A percentile compares a stretch with the other conserved stretches of the same genome.
Conservation (phyloP, 768 basidiomycete genomes). For the Tephrocybe sp. region DNA sequence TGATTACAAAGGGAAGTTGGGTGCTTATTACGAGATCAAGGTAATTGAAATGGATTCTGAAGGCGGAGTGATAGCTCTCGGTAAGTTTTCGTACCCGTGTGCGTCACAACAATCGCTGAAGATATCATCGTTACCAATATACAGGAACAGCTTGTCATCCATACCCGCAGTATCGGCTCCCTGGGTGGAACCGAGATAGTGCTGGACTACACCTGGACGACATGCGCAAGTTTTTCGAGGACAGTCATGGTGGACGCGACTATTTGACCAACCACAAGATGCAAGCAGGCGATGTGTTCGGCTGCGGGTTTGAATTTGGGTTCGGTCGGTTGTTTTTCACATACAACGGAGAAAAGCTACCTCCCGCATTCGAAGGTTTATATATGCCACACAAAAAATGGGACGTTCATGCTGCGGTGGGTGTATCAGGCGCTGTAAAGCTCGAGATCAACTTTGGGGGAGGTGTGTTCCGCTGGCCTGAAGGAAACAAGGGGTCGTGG, state of each 20-base stretch:
- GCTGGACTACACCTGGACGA: slow-evolving; percentile 71
- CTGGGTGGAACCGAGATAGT: slow-evolving; percentile 71
- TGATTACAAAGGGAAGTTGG: slow-evolving; percentile 49
- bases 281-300: slow-evolving; percentile 50
- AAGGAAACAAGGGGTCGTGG: slow-evolving; percentile 69
- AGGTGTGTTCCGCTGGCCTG: slow-evolving; percentile 58
- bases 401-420: slow-evolving; percentile 68
- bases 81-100: slow-evolving; percentile 26
- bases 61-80: slow-evolving; percentile 51
- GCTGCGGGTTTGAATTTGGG: slow-evolving; percentile 64
- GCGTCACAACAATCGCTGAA: neutral
- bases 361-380: slow-evolving; percentile 56
- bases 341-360: slow-evolving; percentile 56
- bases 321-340: slow-evolving; percentile 61
- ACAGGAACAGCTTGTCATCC: slow-evolving; percentile 65
- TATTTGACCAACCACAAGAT: slow-evolving; percentile 36
- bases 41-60: slow-evolving; percentile 48
- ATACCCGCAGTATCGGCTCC: slow-evolving; percentile 64
- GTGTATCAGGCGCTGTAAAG: slow-evolving; percentile 52
- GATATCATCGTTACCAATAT: neutral
- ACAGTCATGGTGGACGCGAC: slow-evolving; percentile 62
- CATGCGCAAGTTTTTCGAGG: slow-evolving; percentile 72
- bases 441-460: slow-evolving; percentile 69
- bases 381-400: slow-evolving; percentile 50
- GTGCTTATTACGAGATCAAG: slow-evolving; percentile 65